Evolutionary conservation across 108 stramenopile genomes (phyloP).

Genomic region (Pelagomonas calceolata): DNA sequence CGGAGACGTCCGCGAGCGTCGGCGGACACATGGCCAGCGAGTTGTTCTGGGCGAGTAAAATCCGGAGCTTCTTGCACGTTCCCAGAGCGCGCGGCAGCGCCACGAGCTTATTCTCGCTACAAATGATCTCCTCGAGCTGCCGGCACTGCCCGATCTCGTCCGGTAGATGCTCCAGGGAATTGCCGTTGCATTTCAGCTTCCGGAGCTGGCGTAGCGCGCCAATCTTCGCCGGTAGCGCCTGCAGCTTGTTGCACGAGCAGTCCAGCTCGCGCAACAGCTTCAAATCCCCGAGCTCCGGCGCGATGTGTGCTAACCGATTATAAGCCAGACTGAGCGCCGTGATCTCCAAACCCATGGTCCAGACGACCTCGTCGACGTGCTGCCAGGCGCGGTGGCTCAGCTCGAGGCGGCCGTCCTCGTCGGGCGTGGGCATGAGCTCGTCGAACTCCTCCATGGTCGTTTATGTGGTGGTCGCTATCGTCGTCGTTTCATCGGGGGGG

Average conservation of each 20-base stretch:
- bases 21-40: neutral
- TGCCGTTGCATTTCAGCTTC: conserved; percentile 1
- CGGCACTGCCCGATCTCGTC: conserved; percentile 4
- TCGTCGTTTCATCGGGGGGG: too few relatives aligned
- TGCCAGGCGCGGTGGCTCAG: conserved; percentile 13
- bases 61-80: neutral
- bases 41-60: neutral
- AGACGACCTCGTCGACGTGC: conserved; percentile 12
- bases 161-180: conserved; percentile 1
- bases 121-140: neutral
- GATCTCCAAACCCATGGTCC: conserved; percentile 5
- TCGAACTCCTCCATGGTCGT: conserved; percentile 13
- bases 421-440: conserved; percentile 12
- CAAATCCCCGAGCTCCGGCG: conserved; percentile 9
- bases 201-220: conserved; percentile 5
- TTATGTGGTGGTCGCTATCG: too few relatives aligned
- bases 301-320: neutral
- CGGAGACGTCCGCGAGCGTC: conserved; percentile 3
- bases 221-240: neutral
- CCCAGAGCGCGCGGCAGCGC: neutral
- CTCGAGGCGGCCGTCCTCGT: conserved; percentile 8
- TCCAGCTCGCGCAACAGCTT: conserved; percentile 6
- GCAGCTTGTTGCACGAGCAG: conserved; percentile 3
- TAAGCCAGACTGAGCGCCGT: neutral
- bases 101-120: conserved; percentile 9